Percentiles rank a stretch among this genome's conserved stretches.
Conservation (phyloP, 169 alveolate genomes). For the Cryptosporidium sp. region DNA sequence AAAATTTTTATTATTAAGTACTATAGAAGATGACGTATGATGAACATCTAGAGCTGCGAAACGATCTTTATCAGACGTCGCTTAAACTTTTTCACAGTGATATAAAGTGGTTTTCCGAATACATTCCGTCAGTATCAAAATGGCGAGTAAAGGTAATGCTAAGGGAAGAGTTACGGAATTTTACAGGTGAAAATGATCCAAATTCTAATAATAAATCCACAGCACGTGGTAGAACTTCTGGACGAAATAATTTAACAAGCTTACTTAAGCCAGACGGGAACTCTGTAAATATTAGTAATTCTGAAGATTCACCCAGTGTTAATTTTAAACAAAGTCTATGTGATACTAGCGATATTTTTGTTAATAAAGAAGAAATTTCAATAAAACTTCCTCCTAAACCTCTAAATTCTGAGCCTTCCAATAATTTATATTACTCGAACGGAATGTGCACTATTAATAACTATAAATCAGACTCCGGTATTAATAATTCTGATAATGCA, state of each 20-base stretch:
- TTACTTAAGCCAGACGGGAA: not conserved
- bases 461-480: not conserved
- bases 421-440: not conserved
- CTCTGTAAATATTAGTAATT: not conserved
- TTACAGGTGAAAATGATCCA: not conserved
- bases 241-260: not conserved
- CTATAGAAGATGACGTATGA: constrained; percentile 18
- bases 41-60: constrained; percentile 47
- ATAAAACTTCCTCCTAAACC: not conserved
- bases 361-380: not conserved
- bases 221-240: not conserved
- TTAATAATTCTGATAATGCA: not conserved
- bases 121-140: constrained; percentile 55
- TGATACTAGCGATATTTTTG: not conserved
- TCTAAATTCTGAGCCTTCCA: not conserved
- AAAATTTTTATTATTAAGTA: not conserved
- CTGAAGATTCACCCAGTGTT: not conserved
- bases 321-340: not conserved
- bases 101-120: constrained; percentile 68
- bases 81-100: constrained; percentile 40
- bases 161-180: not conserved
- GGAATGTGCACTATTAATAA: not conserved
- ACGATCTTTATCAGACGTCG: constrained; percentile 40
- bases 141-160: constrained; percentile 58
- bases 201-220: not conserved